Percentiles rank a stretch among this genome's conserved stretches.
phyloP scores from a whole-genome alignment of 208 protist species.

The Trypanosoma congolense region DNA sequence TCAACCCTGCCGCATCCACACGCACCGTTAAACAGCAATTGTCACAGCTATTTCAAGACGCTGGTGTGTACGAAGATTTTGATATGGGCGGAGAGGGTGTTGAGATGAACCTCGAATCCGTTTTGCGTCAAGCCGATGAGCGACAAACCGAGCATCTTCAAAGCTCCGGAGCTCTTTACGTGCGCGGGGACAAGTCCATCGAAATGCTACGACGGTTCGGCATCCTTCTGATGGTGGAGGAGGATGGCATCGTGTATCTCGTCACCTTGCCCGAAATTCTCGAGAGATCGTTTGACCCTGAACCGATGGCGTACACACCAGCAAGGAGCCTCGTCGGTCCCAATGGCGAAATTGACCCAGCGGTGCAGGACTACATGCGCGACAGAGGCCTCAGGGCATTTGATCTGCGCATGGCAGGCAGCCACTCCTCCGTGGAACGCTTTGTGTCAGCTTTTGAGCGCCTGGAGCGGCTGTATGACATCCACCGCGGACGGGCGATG shows the following conservation, averaged over 20 bases:
- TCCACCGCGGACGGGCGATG: slow-evolving; percentile 68
- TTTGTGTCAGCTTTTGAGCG: slow-evolving; percentile 78
- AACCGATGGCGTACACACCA: slow-evolving; percentile 38
- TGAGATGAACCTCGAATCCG: slow-evolving; percentile 58
- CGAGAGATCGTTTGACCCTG: slow-evolving; percentile 1
- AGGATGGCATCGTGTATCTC: slow-evolving; percentile 61
- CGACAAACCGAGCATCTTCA: slow-evolving; percentile 63
- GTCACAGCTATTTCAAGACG: slow-evolving; percentile 49
- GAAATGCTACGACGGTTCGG: slow-evolving; percentile 72
- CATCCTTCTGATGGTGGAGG: slow-evolving; percentile 66
- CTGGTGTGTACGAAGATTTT: slow-evolving; percentile 69
- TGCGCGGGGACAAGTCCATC: slow-evolving; percentile 65
- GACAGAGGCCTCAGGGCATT: slow-evolving; percentile 69
- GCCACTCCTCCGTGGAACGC: slow-evolving; percentile 61
- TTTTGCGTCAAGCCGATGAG: slow-evolving; percentile 62
- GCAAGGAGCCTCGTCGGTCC: slow-evolving; percentile 48
- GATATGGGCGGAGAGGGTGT: slow-evolving; percentile 35
- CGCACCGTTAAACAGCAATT: slow-evolving; percentile 66
- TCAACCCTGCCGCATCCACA: slow-evolving; percentile 44
- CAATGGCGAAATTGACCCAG: slow-evolving; percentile 71
- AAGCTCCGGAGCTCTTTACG: slow-evolving; percentile 56
- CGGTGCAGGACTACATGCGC: slow-evolving; percentile 68
- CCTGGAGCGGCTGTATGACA: slow-evolving; percentile 69
- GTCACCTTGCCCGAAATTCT: slow-evolving; percentile 70
- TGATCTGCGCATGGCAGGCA: slow-evolving; percentile 80